Percentiles rank a stretch among this genome's conserved stretches.
These are phyloP conservation scores for Lathyrus aphaca DNA, from an alignment of 306 rosid species.

Conservation along the genomic window DNA sequence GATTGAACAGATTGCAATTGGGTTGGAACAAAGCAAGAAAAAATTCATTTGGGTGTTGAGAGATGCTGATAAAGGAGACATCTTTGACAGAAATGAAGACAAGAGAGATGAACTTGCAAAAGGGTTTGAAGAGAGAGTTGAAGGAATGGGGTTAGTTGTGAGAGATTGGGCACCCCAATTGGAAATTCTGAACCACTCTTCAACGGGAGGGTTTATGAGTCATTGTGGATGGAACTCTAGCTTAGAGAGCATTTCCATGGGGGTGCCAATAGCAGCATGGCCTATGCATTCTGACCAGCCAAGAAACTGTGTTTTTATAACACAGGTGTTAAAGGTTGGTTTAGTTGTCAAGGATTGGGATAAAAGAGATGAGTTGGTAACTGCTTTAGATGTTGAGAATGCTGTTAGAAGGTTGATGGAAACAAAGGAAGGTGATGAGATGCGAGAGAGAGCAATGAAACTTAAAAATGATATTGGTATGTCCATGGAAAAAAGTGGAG, in stretches of 20 bases:
- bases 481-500: constrained; percentile 48
- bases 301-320: constrained; percentile 23
- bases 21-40: constrained; percentile 55
- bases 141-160: constrained; percentile 19
- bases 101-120: constrained; percentile 39
- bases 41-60: constrained; percentile 60
- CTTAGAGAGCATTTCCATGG: constrained; percentile 37
- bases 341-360: constrained; percentile 46
- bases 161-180: constrained; percentile 45
- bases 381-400: constrained; percentile 38
- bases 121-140: constrained; percentile 27
- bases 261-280: constrained; percentile 45
- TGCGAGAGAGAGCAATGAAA: constrained; percentile 45
- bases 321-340: constrained; percentile 36
- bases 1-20: constrained; percentile 51
- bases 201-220: constrained; percentile 43
- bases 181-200: constrained; percentile 42
- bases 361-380: constrained; percentile 37
- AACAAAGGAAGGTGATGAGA: constrained; percentile 53
- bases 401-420: constrained; percentile 49
- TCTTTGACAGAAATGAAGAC: constrained; percentile 33
- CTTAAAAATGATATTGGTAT: constrained; percentile 40
- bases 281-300: constrained; percentile 46
- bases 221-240: constrained; percentile 45
- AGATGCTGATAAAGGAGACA: constrained; percentile 54